Percentiles rank a stretch among this genome's conserved stretches.
phyloP scores from a whole-genome alignment of 768 basidiomycete species.

The Russula emetica region DNA sequence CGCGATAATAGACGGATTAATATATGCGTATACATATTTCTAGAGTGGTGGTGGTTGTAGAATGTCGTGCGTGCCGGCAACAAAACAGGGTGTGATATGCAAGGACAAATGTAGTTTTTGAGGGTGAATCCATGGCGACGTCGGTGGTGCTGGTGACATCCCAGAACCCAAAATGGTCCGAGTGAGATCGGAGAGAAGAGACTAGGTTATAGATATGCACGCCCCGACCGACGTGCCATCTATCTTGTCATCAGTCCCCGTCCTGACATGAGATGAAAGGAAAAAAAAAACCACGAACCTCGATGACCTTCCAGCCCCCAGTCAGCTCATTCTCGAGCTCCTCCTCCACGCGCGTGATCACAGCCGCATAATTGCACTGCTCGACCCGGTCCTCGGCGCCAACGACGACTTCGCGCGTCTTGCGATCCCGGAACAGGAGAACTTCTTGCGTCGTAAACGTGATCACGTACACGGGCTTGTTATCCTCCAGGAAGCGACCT shows the following conservation, averaged over 20 bases:
- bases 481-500: constrained; percentile 87
- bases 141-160: too few relatives aligned
- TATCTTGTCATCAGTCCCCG: constrained; percentile 29
- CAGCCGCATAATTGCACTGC: constrained; percentile 90
- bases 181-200: neutral
- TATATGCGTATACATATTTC: constrained; percentile 23
- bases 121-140: neutral
- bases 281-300: constrained; percentile 51
- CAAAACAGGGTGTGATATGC: constrained; percentile 17
- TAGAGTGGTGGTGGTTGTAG: constrained; percentile 20
- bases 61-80: constrained; percentile 13
- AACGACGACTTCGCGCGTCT: constrained; percentile 79
- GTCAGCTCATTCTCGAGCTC: constrained; percentile 91
- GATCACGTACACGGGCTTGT: constrained; percentile 85
- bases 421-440: constrained; percentile 83
- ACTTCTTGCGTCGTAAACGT: constrained; percentile 94
- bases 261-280: neutral
- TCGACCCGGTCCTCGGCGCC: constrained; percentile 90
- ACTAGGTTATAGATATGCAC: constrained; percentile 42
- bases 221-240: constrained; percentile 51
- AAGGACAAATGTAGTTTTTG: constrained; percentile 6
- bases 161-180: neutral
- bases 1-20: constrained; percentile 15
- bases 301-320: constrained; percentile 96
- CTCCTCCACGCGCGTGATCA: constrained; percentile 80